Conservation (phyloP, 306 rosid species). For the Glycyrrhiza uralensis region DNA sequence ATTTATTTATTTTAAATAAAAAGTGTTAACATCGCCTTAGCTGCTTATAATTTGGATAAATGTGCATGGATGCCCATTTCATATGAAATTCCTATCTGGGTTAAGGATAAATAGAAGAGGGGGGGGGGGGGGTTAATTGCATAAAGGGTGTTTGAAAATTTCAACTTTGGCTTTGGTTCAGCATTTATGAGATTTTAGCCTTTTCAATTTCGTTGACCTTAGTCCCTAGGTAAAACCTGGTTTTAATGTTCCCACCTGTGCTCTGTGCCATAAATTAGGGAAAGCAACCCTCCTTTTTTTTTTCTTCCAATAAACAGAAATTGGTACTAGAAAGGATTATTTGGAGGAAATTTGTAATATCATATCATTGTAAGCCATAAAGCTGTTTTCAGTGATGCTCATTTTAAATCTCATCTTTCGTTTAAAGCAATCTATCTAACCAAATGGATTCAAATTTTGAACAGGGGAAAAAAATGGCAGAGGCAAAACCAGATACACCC, state of each 20-base stretch:
- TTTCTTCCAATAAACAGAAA: not conserved
- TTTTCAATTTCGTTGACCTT: not conserved
- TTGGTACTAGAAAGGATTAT: not conserved
- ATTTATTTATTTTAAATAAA: not conserved
- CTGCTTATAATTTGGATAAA: not conserved
- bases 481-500: conserved; percentile 47
- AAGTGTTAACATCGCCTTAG: not conserved
- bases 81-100: conserved; percentile 17
- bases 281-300: not conserved
- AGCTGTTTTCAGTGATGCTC: not conserved
- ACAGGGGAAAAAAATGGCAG: conserved; percentile 54
- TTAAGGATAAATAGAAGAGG: not conserved
- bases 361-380: not conserved
- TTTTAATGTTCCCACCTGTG: not conserved
- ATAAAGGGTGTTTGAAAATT: not conserved
- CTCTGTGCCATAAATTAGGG: not conserved
- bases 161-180: not conserved
- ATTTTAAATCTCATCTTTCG: not conserved
- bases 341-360: not conserved
- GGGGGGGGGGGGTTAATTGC: not conserved
- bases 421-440: not conserved
- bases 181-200: not conserved
- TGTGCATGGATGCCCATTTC: not conserved
- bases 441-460: conserved; percentile 5
- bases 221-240: not conserved